phyloP scores from a whole-genome alignment of 2,329 filamentous ascomycete genomes.

The Scedosporium dehoogii region DNA sequence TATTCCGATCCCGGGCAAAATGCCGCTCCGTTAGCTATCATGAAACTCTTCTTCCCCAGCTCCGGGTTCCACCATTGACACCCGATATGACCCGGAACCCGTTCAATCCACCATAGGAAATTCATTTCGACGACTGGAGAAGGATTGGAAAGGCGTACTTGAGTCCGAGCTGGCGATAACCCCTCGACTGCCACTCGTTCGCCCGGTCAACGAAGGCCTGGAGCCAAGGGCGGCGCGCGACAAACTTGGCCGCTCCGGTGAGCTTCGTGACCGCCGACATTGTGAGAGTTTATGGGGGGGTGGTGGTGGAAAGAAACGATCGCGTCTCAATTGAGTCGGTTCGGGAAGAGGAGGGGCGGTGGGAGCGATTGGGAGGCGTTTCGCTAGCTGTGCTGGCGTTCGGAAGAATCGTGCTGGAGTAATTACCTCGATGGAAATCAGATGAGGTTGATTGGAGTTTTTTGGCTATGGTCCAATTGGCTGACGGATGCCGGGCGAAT shows the following conservation, averaged over 20 bases:
- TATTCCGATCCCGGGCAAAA: slow-evolving; percentile 32
- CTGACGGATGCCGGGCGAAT: slow-evolving; percentile 2
- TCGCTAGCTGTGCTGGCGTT: background rate
- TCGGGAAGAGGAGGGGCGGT: background rate
- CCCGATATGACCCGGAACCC: background rate
- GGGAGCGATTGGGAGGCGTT: background rate
- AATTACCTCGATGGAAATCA: slow-evolving; percentile 7
- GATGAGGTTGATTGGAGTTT: slow-evolving; percentile 7
- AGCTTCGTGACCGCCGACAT: slow-evolving; percentile 4
- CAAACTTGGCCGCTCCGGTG: background rate
- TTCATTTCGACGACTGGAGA: background rate
- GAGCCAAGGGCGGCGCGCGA: slow-evolving; percentile 5
- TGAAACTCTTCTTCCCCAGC: background rate
- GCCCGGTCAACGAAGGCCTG: background rate
- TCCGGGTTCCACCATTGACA: background rate
- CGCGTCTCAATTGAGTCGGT: background rate
- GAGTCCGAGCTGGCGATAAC: slow-evolving; percentile 6
- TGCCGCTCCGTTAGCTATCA: slow-evolving; percentile 19
- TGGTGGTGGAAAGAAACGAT: background rate
- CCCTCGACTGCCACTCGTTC: slow-evolving; percentile 3
- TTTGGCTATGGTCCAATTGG: slow-evolving; percentile 2
- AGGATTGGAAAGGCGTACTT: background rate
- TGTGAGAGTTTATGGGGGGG: background rate
- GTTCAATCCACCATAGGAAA: background rate
- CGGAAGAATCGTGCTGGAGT: background rate